Evolutionary conservation across 495 filamentous ascomycete genomes (phyloP).

Genomic region (Hypoxylon cercidicola): DNA sequence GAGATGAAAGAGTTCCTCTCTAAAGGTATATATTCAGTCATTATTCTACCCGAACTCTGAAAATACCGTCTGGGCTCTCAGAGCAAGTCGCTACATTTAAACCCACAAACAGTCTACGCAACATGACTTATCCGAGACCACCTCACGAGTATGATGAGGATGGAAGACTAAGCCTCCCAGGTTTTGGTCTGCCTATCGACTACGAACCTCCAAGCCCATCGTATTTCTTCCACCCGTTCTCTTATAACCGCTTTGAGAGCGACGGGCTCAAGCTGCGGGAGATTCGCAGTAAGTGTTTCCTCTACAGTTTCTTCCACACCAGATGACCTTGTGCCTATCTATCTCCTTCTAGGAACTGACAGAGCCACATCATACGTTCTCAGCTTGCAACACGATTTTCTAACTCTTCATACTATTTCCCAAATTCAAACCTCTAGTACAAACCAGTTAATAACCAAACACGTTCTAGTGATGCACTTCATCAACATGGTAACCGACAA

Average conservation of each 20-base stretch:
- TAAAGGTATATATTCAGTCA: too few species aligned
- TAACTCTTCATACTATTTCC: too few species aligned
- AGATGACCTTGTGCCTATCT: background rate
- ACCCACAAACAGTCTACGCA: background rate
- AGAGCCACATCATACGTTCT: too few species aligned
- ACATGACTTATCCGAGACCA: background rate
- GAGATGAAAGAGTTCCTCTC: too few species aligned
- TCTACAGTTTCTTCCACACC: background rate
- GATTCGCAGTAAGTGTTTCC: slow-evolving; percentile 47
- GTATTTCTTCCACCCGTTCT: slow-evolving; percentile 14
- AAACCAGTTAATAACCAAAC: background rate
- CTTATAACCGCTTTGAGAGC: slow-evolving; percentile 1
- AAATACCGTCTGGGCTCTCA: too few species aligned
- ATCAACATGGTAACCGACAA: slow-evolving; percentile 53
- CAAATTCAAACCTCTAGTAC: too few species aligned
- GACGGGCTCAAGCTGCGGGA: slow-evolving; percentile 49
- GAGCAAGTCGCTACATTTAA: background rate
- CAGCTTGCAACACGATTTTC: too few species aligned
- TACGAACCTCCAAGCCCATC: background rate
- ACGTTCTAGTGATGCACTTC: slow-evolving; percentile 44
- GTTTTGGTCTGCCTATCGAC: slow-evolving; percentile 30
- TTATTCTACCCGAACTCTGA: too few species aligned
- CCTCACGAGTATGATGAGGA: background rate
- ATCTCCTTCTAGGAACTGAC: background rate
- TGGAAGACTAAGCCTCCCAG: slow-evolving; percentile 20